Evolutionary conservation across 257 asterid species (phyloP), one percentile per base, ranked within the genome.

Genomic region (Phtheirospermum japonicum): DNA sequence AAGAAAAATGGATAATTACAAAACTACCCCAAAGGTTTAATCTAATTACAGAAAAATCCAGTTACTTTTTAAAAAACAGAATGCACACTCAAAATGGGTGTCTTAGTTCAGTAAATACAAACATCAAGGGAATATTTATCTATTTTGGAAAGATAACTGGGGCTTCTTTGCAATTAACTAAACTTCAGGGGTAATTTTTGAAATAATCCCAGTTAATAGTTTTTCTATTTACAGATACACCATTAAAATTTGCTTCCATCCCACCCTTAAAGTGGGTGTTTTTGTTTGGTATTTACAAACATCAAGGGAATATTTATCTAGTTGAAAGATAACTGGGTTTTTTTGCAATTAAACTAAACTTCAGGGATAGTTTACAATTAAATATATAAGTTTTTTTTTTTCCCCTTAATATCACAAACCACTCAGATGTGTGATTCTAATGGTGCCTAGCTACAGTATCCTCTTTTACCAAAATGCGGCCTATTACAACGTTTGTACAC

Each of bases 381-480:
- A 46, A 48, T 14, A 46, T 13, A 14, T 5, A 36, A 1, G 42
- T 36, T 6, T 9, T 9, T 42, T 42, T 42, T 42, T 23, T 19
- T n/a, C 33, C 8, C 9, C 18, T 20, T 16, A 13, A 48, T 9
- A 48, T 48, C 3, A 19, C 26, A 51, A 51, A 51, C 7, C 14
- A 51, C 34, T 53, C 59, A 45, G 43, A 73, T 69, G 55, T 36
- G 57, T 59, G 64, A 51, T 70, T 28, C n/a, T n/a, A n/a, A n/a
- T n/a, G n/a, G n/a, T n/a, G n/a, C n/a, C n/a, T n/a, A n/a, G n/a
- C n/a, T 76, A 49, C 88, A 90, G 95, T 75, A 65, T 74, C 82
- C 81, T 11, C 85, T 87, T 45, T 80, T 87, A 52, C 83, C 87
- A 13, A 89, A 81, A 65, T 81, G 83, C 20, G 94, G 95, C 51